Evolutionary conservation across 306 rosid species (phyloP), one percentile per base, ranked within the genome.

Genomic region (Cucurbita pepo): DNA sequence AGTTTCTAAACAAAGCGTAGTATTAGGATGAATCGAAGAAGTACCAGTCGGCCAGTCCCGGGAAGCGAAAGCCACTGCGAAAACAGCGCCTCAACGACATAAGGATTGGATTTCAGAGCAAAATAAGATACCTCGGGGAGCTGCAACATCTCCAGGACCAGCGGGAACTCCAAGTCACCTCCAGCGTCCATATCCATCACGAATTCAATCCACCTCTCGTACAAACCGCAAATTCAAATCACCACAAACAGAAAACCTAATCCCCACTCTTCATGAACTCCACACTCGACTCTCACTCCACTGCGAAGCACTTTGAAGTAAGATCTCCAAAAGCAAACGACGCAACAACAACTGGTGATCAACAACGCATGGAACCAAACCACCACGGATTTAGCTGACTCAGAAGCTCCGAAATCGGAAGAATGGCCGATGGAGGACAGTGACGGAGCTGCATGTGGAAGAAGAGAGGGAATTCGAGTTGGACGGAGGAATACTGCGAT

Each of bases 11-110:
- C 52, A 45, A 54, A 25, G 50, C 54, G 37, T 34, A 14, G 19
- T 34, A 59, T 6, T 5, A 61, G 14, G 10, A 62, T 62, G 69
- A 62, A 40, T 37, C 13, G 69, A 36, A 57, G 3, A 59, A 62
- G 38, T 93, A 94, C 98, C 96, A 89, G 77, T 34, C 96, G 97
- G 77, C 86, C 84, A 74, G 83, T 86, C 34, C 86, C 90, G 0
- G 96, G 95, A 52, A 90, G 95, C 73, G 96, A 85, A 16, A 94
- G 91, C 98, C 98, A 94, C 77, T 87, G 90, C 71, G 91, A 91
- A 77, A 87, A 94, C 70, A 94, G 88, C 78, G 83, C 82, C 79
- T 90, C 87, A 13, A 83, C 94, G 66, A 88, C 85, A 77, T 34
- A 77, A 40, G 80, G 76, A 80, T 90, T 90, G 47, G 97, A 80